A percentile compares a stretch with the other conserved stretches of the same genome.
These are phyloP conservation scores for grape (Vitis vinifera) DNA, from an alignment of 164 flowering plant genomes.

Conservation along the genomic window ASM3070453v1 NC_081815.1:1847501-1848000, in stretches of 20 bases:
- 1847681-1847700: too few relatives aligned
- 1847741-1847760: too few relatives aligned
- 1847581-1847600: too few relatives aligned
- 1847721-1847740: too few relatives aligned
- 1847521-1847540: neutral
- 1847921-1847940: constrained; percentile 15
- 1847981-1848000: constrained; percentile 33
- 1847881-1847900: neutral
- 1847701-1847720: too few relatives aligned
- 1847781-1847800: too few relatives aligned
- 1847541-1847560: neutral
- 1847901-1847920: constrained; percentile 13
- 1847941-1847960: constrained; percentile 16
- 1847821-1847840: neutral
- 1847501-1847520: neutral
- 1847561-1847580: neutral
- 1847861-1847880: constrained; percentile 15
- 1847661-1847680: too few relatives aligned
- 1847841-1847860: neutral
- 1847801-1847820: too few relatives aligned
- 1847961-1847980: constrained; percentile 24
- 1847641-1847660: too few relatives aligned
- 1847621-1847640: too few relatives aligned
- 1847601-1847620: too few relatives aligned
- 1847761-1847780: too few relatives aligned